phyloP scores from a whole-genome alignment of 2,329 filamentous ascomycete species.

The Colletotrichum phormii region DNA sequence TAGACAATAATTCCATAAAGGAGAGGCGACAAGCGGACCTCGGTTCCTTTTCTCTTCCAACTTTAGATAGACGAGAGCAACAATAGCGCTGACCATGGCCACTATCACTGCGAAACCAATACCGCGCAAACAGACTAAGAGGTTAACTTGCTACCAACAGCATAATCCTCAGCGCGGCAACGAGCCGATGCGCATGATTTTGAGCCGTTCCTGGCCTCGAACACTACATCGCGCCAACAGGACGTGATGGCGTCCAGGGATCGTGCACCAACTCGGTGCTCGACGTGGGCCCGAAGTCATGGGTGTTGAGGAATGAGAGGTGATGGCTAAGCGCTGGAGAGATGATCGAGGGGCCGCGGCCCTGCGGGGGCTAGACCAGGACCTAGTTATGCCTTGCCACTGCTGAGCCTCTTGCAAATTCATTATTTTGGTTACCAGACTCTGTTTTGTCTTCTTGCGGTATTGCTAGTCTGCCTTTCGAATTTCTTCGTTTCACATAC shows the following conservation, averaged over 20 bases:
- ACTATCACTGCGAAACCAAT: slow-evolving; percentile 14
- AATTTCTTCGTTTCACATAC: neutral
- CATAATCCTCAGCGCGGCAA: slow-evolving; percentile 27
- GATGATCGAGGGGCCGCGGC: slow-evolving; percentile 30
- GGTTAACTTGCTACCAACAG: slow-evolving; percentile 17
- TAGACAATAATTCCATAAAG: neutral
- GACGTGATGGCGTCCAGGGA: slow-evolving; percentile 7
- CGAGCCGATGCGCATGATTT: slow-evolving; percentile 24
- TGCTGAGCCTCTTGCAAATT: neutral
- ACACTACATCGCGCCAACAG: slow-evolving; percentile 30
- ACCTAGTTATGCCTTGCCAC: slow-evolving; percentile 2
- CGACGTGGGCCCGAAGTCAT: slow-evolving; percentile 10
- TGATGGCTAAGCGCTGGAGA: slow-evolving; percentile 26
- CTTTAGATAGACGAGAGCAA: slow-evolving; percentile 36
- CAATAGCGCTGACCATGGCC: slow-evolving; percentile 18
- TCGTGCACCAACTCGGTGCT: slow-evolving; percentile 13
- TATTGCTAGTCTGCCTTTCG: neutral
- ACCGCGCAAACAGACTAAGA: neutral
- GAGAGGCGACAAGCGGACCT: slow-evolving; percentile 28
- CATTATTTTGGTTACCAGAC: neutral
- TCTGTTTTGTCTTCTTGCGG: rapidly evolving
- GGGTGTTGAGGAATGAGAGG: slow-evolving; percentile 27
- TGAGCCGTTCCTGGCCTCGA: slow-evolving; percentile 7
- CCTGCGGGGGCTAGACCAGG: slow-evolving; percentile 12
- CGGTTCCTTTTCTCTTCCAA: slow-evolving; percentile 13